Percentiles rank a stretch among this genome's conserved stretches.
phyloP scores from a whole-genome alignment of 2,329 filamentous ascomycete species.

The Ceratocystis ficicola region DNA sequence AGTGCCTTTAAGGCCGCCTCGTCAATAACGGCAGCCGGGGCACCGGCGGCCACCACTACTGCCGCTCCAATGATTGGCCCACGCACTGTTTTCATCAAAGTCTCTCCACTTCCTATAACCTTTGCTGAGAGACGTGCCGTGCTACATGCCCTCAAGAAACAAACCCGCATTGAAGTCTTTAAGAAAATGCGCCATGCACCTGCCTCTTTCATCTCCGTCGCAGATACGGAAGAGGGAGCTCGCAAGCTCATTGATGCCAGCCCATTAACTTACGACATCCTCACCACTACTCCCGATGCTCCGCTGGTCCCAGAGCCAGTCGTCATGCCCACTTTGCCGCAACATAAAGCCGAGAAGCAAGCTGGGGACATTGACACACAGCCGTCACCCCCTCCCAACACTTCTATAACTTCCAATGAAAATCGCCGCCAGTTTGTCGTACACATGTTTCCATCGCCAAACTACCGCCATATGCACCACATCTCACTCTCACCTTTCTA shows the following conservation, averaged over 20 bases:
- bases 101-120: constrained; percentile 39
- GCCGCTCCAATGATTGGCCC: constrained; percentile 5
- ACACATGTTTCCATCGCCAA: constrained; percentile 31
- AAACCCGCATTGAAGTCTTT: constrained; percentile 42
- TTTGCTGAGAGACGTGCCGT: constrained; percentile 46
- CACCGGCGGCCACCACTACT: background rate
- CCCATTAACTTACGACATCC: constrained; percentile 37
- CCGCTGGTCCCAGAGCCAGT: constrained; percentile 11
- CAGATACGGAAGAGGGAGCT: constrained; percentile 33
- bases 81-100: constrained; percentile 31
- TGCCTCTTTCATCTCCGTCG: constrained; percentile 40
- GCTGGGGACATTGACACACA: constrained; percentile 23
- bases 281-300: constrained; percentile 21
- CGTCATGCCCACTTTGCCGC: constrained; percentile 20
- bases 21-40: background rate
- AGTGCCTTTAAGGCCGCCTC: background rate
- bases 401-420: constrained; percentile 26
- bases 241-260: constrained; percentile 33
- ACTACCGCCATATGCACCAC: constrained; percentile 33
- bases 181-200: constrained; percentile 37
- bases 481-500: constrained; percentile 32
- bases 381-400: constrained; percentile 29
- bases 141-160: constrained; percentile 39
- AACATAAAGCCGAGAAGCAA: constrained; percentile 15
- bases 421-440: constrained; percentile 33